Base-by-base conservation (phyloP, 495 filamentous ascomycete species). In the Neurospora sp. region DNA sequence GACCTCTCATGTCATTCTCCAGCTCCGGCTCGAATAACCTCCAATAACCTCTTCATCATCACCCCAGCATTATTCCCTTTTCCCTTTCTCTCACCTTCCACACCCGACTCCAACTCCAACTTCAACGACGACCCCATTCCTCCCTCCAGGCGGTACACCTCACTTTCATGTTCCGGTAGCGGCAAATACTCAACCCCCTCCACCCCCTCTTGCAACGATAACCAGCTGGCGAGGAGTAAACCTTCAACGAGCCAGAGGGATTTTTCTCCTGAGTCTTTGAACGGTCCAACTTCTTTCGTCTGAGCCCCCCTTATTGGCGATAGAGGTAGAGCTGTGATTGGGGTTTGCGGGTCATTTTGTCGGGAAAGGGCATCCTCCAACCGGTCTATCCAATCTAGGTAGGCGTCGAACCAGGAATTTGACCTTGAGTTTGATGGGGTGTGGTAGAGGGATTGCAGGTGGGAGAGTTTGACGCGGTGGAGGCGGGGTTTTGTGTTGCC, bases 151-250 rank as follows among this genome's bases (percentile, higher is more conserved):
- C n/a, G 39, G 20, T 62, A 76, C 6, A 72, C 54, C 69, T 71
- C 20, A 23, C 5, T 0, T 0, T 54, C 69, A 11, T n/a, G n/a
- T n/a, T n/a, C n/a, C n/a, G 27, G 6, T 0, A 62, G 5, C 14
- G 75, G 75, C 23, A 41, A 20, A 71, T 76, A 76, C 75, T 76
- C 75, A 7, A 76, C 75, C 18, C 70, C 75, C 23, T 38, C 71
- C 12, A 75, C 70, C 9, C 70, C 73, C 10, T 16, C 20, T 42
- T 76, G 75, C 73, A 76, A 44, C 11, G 39, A 35, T 14, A 76
- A 27, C 75, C 75, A 76, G 5, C 71, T n/a, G 0, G 71, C 73
- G 0, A 76, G 39, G 7, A 76, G 23, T n/a, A 76, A 0, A 0
- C 75, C 75, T 48, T 76, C 75, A 1, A 76, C 75, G 2, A 71